A percentile compares a stretch with the other conserved stretches of the same genome.
Evolutionary conservation across 768 basidiomycete species (phyloP).

Genomic region (Pluteus cervinus): DNA sequence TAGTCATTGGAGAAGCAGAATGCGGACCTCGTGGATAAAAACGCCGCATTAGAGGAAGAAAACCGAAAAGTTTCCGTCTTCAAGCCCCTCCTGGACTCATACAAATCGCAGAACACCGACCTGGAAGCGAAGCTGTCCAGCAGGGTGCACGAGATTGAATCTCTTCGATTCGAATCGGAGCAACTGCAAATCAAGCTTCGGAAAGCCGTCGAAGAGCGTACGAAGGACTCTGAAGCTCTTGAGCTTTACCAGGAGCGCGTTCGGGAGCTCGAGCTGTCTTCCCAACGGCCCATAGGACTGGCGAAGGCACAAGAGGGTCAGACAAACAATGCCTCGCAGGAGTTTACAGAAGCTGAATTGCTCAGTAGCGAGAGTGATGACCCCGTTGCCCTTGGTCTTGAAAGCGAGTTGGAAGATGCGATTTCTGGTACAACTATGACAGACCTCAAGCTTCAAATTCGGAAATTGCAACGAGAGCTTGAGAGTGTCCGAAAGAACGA

Average conservation of each 20-base stretch:
- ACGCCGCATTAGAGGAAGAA: constrained; percentile 89
- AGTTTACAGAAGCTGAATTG: constrained; percentile 20
- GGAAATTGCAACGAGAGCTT: constrained; percentile 76
- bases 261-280: constrained; percentile 75
- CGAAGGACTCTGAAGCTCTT: constrained; percentile 77
- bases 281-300: constrained; percentile 38
- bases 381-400: constrained; percentile 55
- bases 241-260: constrained; percentile 89
- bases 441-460: constrained; percentile 83
- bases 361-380: constrained; percentile 27
- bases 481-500: constrained; percentile 69
- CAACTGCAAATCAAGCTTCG: constrained; percentile 66
- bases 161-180: constrained; percentile 70
- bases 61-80: constrained; percentile 80
- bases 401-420: constrained; percentile 84
- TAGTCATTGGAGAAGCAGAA: constrained; percentile 89
- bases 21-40: constrained; percentile 84
- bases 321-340: constrained; percentile 5
- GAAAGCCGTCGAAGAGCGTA: constrained; percentile 61
- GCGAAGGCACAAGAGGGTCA: constrained; percentile 18
- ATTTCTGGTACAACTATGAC: constrained; percentile 84
- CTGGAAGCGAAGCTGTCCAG: constrained; percentile 68
- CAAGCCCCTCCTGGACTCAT: constrained; percentile 88
- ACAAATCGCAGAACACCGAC: constrained; percentile 80
- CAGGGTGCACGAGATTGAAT: constrained; percentile 66